Percentiles rank a stretch among this genome's conserved stretches.
Conservation (phyloP, 192 early-diverging fungal genomes). For the Mortierella hygrophila region DNA sequence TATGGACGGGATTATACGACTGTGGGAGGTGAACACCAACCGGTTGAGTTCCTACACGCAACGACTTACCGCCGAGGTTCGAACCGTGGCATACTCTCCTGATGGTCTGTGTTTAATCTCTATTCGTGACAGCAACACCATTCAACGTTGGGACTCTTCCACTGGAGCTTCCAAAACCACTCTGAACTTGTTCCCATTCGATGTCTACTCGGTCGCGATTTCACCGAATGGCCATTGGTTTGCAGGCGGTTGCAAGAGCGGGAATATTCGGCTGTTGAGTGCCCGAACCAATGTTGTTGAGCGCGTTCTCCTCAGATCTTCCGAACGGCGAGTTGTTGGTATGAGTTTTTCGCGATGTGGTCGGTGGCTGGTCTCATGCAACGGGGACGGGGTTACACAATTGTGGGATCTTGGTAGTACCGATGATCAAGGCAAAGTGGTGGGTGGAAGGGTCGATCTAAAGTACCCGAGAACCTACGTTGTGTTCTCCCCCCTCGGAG, state of each 20-base stretch:
- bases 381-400: no score
- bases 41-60: not conserved
- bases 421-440: not conserved
- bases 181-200: not conserved
- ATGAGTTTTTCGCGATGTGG: no score
- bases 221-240: not conserved
- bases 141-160: not conserved
- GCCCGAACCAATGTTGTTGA: no score
- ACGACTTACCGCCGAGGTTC: not conserved
- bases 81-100: not conserved
- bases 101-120: not conserved
- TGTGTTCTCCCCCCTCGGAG: not conserved
- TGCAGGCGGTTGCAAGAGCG: not conserved
- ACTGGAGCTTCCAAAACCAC: not conserved
- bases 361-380: no score
- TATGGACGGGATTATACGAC: not conserved
- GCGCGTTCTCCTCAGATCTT: no score
- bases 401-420: no score
- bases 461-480: not conserved
- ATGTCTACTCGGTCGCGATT: not conserved
- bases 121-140: not conserved
- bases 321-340: no score
- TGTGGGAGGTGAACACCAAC: not conserved
- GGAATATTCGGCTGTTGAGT: no score
- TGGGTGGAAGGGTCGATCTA: not conserved